Conservation (phyloP, 2,329 filamentous ascomycete genomes). For the Trichoderma pleuroti region DNA sequence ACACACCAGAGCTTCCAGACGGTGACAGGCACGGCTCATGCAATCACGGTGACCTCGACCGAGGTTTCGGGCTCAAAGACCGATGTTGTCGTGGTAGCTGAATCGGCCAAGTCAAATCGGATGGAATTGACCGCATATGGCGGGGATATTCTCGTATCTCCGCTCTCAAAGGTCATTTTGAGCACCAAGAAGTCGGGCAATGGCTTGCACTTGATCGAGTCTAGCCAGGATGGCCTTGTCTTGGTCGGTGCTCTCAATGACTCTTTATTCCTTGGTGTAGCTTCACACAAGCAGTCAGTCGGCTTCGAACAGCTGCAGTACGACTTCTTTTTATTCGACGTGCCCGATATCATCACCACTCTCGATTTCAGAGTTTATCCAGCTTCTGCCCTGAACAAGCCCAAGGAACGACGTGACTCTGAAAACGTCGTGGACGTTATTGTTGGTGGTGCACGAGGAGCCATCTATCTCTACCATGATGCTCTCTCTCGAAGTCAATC, state of each 20-base stretch:
- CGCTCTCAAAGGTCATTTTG: constrained; percentile 36
- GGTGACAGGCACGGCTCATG: constrained; percentile 42
- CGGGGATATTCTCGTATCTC: constrained; percentile 29
- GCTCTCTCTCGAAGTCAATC: constrained; percentile 57
- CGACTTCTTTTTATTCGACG: constrained; percentile 56
- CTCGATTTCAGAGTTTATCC: constrained; percentile 56
- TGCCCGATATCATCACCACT: constrained; percentile 62
- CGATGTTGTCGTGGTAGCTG: constrained; percentile 48
- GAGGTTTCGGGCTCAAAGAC: constrained; percentile 32
- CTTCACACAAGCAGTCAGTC: constrained; percentile 24
- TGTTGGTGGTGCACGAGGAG: constrained; percentile 71
- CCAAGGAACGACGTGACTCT: constrained; percentile 29
- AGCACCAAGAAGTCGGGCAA: constrained; percentile 35
- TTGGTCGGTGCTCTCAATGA: constrained; percentile 45
- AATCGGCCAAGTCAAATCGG: constrained; percentile 37
- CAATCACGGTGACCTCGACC: constrained; percentile 43
- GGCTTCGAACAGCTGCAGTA: constrained; percentile 39
- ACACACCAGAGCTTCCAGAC: constrained; percentile 40
- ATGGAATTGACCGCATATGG: constrained; percentile 47
- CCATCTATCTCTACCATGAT: constrained; percentile 79
- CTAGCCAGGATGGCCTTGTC: constrained; percentile 52
- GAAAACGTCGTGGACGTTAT: constrained; percentile 63
- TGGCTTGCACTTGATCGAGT: constrained; percentile 43
- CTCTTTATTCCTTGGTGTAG: constrained; percentile 35
- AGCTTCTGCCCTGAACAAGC: constrained; percentile 19